Conservation (phyloP, 179 eudicot genomes). For the Patellifolia procumbens region DNA sequence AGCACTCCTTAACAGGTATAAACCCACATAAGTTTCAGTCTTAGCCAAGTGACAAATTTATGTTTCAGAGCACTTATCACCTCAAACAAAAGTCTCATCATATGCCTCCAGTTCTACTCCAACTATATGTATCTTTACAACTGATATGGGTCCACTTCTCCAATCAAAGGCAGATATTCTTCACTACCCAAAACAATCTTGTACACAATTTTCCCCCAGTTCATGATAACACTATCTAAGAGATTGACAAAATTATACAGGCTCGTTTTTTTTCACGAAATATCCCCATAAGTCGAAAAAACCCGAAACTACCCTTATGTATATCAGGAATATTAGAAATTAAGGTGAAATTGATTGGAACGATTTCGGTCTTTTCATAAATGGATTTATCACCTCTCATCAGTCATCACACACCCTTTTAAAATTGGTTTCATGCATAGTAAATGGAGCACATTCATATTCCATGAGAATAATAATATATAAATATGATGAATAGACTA, state of each 20-base stretch:
- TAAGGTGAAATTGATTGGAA: no score
- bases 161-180: constrained; percentile 10
- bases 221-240: not conserved
- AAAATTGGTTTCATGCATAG: constrained; percentile 24
- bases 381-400: not conserved
- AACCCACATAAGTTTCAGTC: constrained; percentile 27
- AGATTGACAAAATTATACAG: not conserved
- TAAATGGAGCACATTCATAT: constrained; percentile 38
- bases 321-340: not conserved
- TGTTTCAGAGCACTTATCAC: constrained; percentile 21
- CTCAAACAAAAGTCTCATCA: constrained; percentile 30
- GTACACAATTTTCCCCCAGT: not conserved
- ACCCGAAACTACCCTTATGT: not conserved
- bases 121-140: constrained; percentile 23
- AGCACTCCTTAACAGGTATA: constrained; percentile 29
- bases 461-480: constrained; percentile 30
- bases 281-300: not conserved
- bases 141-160: constrained; percentile 28
- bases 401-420: not conserved
- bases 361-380: not conserved
- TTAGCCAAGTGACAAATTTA: constrained; percentile 10
- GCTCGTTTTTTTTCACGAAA: not conserved
- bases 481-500: constrained; percentile 33
- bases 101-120: constrained; percentile 18
- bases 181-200: constrained; percentile 12